phyloP scores from a whole-genome alignment of 2,329 filamentous ascomycete genomes.

The Penicillium rolfsii region DNA sequence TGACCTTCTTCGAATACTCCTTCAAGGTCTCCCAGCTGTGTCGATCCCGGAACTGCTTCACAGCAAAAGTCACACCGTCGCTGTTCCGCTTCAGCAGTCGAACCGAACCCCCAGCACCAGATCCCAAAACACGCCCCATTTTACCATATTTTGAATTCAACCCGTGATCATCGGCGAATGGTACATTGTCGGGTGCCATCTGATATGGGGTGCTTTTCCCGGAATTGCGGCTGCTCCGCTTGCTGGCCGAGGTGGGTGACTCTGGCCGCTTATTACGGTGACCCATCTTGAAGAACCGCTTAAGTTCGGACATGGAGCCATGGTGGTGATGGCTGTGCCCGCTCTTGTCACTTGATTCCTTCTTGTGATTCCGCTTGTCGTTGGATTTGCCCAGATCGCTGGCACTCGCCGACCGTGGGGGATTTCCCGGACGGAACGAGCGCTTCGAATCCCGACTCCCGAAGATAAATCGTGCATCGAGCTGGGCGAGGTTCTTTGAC shows the following conservation, averaged over 20 bases:
- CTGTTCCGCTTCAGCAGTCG: slow-evolving; percentile 90
- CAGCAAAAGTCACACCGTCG: slow-evolving; percentile 91
- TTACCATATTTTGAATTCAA: slow-evolving; percentile 92
- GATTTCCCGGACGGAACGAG: slow-evolving; percentile 46
- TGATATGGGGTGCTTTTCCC: slow-evolving; percentile 61
- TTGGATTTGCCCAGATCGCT: slow-evolving; percentile 46
- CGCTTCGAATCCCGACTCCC: slow-evolving; percentile 70
- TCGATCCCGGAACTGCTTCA: slow-evolving; percentile 92
- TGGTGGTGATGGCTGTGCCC: slow-evolving; percentile 56
- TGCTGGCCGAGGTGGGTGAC: slow-evolving; percentile 65
- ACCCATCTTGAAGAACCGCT: slow-evolving; percentile 87
- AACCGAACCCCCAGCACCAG: slow-evolving; percentile 92
- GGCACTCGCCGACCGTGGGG: slow-evolving; percentile 53
- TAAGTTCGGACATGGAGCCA: slow-evolving; percentile 90
- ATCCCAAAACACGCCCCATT: slow-evolving; percentile 89
- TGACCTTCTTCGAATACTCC: slow-evolving; percentile 97
- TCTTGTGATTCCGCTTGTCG: slow-evolving; percentile 58
- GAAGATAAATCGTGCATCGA: slow-evolving; percentile 86
- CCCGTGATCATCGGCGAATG: slow-evolving; percentile 93
- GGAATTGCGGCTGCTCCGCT: slow-evolving; percentile 57
- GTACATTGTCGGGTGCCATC: slow-evolving; percentile 58
- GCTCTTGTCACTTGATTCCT: slow-evolving; percentile 53
- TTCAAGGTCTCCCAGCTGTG: slow-evolving; percentile 93
- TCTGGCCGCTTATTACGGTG: slow-evolving; percentile 66
- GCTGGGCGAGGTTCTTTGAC: slow-evolving; percentile 63